These are phyloP conservation scores for Zasmidium citrigriseum DNA, from an alignment of 2,329 filamentous ascomycete species.

Conservation along the genomic window DNA sequence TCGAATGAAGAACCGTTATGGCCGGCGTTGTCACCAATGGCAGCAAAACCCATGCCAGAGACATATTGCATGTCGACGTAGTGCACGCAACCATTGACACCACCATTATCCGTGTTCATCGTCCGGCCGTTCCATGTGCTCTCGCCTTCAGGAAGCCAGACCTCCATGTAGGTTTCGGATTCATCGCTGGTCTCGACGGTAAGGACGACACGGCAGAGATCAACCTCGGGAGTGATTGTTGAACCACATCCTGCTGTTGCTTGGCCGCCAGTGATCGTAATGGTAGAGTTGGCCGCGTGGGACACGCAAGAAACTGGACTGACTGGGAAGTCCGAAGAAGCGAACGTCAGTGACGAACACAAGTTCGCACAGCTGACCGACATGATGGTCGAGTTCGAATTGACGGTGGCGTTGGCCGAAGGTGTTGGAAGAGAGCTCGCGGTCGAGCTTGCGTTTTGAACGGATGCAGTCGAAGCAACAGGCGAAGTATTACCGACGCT, in stretches of 20 bases:
- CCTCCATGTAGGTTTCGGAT: slow-evolving; percentile 46
- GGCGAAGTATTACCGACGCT: neutral
- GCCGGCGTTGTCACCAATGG: slow-evolving; percentile 37
- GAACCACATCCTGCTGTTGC: slow-evolving; percentile 25
- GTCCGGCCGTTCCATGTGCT: slow-evolving; percentile 36
- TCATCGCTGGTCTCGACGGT: slow-evolving; percentile 42
- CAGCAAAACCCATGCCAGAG: slow-evolving; percentile 34
- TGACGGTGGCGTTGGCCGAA: slow-evolving; percentile 5
- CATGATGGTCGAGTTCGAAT: slow-evolving; percentile 11
- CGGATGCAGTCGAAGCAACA: neutral
- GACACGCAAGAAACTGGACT: slow-evolving; percentile 25
- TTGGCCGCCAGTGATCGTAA: slow-evolving; percentile 29
- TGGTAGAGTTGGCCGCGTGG: slow-evolving; percentile 26
- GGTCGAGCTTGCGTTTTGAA: neutral
- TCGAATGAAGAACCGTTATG: slow-evolving; percentile 36
- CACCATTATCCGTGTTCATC: slow-evolving; percentile 38
- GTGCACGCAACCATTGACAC: slow-evolving; percentile 36
- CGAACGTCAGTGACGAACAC: slow-evolving; percentile 26
- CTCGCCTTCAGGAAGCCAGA: slow-evolving; percentile 45
- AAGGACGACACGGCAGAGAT: slow-evolving; percentile 44
- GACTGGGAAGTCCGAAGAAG: slow-evolving; percentile 19
- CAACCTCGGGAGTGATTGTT: slow-evolving; percentile 29
- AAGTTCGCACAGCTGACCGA: slow-evolving; percentile 19
- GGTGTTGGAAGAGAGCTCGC: slow-evolving; percentile 2
- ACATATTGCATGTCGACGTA: slow-evolving; percentile 37